phyloP scores from a whole-genome alignment of 2,329 filamentous ascomycete species.

The Ambrosiella cleistominuta region DNA sequence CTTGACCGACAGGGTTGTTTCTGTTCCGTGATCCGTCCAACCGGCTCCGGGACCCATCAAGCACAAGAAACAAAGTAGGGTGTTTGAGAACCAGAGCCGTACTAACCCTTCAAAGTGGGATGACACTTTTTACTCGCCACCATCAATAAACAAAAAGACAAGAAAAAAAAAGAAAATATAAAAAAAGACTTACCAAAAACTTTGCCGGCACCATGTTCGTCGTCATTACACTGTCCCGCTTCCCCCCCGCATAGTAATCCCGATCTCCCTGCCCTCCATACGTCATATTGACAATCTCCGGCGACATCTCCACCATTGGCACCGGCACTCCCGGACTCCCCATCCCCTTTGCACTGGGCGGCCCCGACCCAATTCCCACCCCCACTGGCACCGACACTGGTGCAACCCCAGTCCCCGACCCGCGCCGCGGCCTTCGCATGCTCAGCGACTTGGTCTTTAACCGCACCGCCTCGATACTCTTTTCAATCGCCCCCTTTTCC shows the following conservation, averaged over 20 bases:
- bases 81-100: neutral
- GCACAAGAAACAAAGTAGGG: neutral
- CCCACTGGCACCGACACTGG: neutral
- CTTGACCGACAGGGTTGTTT: no score
- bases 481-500: neutral
- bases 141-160: no score
- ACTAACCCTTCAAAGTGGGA: no score
- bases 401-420: neutral
- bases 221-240: neutral
- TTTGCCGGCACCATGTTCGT: neutral
- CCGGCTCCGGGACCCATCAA: neutral
- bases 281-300: neutral
- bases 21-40: no score
- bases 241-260: neutral
- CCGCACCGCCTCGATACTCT: neutral
- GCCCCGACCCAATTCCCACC: neutral
- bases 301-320: neutral
- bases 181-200: neutral
- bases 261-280: constrained; percentile 1
- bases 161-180: neutral
- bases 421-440: neutral
- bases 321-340: neutral
- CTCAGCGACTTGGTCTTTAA: neutral
- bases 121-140: no score
- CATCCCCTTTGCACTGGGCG: neutral